These are phyloP conservation scores for Beauveria pseudobassiana DNA, from an alignment of 2,329 filamentous ascomycete species.

Conservation along the genomic window DNA sequence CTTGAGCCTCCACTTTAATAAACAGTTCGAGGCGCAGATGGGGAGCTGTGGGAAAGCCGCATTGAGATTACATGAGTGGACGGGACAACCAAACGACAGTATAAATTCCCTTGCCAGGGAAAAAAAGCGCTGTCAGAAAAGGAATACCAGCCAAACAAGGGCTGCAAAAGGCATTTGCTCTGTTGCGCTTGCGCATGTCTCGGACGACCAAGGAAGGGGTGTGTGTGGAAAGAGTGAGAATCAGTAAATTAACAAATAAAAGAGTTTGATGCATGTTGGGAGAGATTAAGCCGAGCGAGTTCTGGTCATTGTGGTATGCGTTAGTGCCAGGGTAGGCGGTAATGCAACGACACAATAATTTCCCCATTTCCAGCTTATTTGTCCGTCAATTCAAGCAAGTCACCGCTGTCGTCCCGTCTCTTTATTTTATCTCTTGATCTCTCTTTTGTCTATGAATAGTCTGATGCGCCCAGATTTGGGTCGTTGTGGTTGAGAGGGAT, in stretches of 20 bases:
- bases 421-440: no score
- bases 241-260: no score
- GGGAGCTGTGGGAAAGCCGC: no score
- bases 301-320: background rate
- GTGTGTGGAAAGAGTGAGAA: background rate
- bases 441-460: no score
- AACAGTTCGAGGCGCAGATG: no score
- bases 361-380: no score
- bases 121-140: background rate
- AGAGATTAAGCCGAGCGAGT: background rate
- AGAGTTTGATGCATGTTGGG: no score
- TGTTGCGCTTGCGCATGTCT: constrained; percentile 1
- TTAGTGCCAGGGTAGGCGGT: background rate
- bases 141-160: background rate
- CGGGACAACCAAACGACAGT: background rate
- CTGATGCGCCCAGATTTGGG: no score
- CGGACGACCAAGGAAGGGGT: background rate
- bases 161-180: background rate
- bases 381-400: no score
- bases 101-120: background rate
- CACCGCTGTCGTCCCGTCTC: no score
- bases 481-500: background rate
- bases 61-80: no score
- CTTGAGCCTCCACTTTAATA: background rate
- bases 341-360: background rate